A percentile compares a stretch with the other conserved stretches of the same genome.
These are phyloP conservation scores for Chloris gayana DNA, from an alignment of 176 grass and related monocot species.

Conservation along the genomic window DNA sequence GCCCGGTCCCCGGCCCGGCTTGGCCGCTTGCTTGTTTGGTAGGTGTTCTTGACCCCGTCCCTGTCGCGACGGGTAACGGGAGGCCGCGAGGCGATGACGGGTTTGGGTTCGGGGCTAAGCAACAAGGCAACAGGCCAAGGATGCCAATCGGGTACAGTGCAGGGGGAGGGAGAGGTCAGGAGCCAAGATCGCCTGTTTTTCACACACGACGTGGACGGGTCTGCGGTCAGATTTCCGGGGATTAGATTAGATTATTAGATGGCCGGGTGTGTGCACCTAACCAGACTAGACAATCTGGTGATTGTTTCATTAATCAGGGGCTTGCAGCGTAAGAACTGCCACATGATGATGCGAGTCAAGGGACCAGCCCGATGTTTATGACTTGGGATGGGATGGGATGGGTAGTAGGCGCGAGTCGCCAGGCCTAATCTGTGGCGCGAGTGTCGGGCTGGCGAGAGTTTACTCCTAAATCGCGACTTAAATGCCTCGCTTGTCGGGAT, in stretches of 20 bases:
- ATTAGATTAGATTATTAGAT: conserved; percentile 16
- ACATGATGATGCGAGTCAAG: conserved; percentile 26
- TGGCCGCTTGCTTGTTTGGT: conserved; percentile 33
- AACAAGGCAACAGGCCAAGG: not conserved
- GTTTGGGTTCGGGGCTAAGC: conserved; percentile 9
- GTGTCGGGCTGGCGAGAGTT: conserved; percentile 16
- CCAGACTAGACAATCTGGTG: not conserved
- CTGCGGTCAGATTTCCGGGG: not conserved
- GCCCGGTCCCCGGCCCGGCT: not conserved
- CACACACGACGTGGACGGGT: conserved; percentile 6
- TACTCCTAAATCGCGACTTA: not conserved
- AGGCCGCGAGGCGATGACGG: not conserved
- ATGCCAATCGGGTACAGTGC: conserved; percentile 13
- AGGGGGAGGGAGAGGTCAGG: not conserved
- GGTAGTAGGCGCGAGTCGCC: too few relatives aligned
- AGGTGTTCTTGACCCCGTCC: conserved; percentile 46
- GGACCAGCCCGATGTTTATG: not conserved
- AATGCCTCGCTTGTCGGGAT: conserved; percentile 44
- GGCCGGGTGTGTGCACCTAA: conserved; percentile 26
- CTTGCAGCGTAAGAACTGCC: not conserved
- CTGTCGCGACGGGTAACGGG: conserved; percentile 9
- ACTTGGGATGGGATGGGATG: not conserved
- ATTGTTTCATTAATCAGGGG: not conserved
- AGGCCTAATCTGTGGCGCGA: conserved; percentile 40
- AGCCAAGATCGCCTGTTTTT: not conserved